Evolutionary conservation across 768 basidiomycete genomes (phyloP), one percentile per base, ranked within the genome.

Genomic region (Naganishia randhawae): DNA sequence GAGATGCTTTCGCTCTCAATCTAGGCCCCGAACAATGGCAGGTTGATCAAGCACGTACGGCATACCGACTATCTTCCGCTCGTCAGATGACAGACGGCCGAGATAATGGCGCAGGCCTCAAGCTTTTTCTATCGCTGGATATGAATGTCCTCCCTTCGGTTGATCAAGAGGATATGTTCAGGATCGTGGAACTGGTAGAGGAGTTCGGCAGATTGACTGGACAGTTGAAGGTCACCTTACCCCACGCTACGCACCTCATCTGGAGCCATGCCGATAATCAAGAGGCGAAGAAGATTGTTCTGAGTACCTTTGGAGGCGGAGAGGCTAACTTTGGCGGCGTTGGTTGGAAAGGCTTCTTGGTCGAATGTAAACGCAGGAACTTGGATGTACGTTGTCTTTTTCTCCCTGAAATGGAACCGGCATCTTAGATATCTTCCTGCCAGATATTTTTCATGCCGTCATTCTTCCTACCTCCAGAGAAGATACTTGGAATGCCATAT

Each of bases 1-100:
- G 54, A 57, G 80, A 81, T 57, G 80, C 69, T 2, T 70, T 81
- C 27, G 77, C 73, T 2, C 73, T 81, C 27, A 81, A 81, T 63
- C 69, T 81, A 0, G 80, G 80, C 5, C 73, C 76, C 0, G 80
- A 80, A 52, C 71, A 74, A 1, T 81, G 80, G 80, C 79, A 81
- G 67, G 32, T 70, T n/a, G 25, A 32, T 14, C 80, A 81, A 75
- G 77, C 76, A 27, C 71, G 69, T 14, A 42, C 66, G 2, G 78
- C 76, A 8, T 78, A 75, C 61, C 22, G 29, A 13, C 16, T 57
- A 39, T 57, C 33, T 27, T 27, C 33, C 33, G 54, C 3, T 4
- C 9, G 51, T 11, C 11, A 31, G 32, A 45, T 72, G 16, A 64
- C 72, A 11, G 7, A 27, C 69, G 19, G 19, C 41, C n/a, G 29